Evolutionary conservation across 1,284 basidiomycete genomes (phyloP).

Genomic region (Xanthoconium separans): DNA sequence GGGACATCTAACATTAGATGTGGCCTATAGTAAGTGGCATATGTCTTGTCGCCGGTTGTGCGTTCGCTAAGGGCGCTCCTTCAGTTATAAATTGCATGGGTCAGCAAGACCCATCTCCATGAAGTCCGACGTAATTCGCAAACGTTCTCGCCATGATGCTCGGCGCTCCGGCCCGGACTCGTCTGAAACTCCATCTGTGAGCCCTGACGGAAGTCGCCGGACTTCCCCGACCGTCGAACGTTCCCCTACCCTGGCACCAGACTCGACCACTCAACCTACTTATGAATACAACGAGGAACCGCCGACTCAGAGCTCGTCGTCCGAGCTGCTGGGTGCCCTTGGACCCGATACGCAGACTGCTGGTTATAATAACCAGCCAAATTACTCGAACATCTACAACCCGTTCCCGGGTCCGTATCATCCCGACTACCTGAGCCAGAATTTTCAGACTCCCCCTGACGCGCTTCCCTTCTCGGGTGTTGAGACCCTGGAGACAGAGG

Average conservation of each 20-base stretch:
- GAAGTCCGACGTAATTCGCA: conserved; percentile 84
- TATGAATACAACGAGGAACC: conserved; percentile 43
- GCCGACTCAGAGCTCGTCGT: conserved; percentile 43
- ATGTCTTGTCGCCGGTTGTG: conserved; percentile 8
- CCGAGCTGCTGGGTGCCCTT: conserved; percentile 66
- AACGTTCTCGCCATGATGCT: conserved; percentile 75
- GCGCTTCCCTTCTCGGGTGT: conserved; percentile 47
- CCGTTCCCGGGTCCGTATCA: conserved; percentile 69
- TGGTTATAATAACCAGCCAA: conserved; percentile 32
- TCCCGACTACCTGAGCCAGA: conserved; percentile 57
- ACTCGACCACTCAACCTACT: conserved; percentile 54
- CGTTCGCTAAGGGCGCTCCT: conserved; percentile 7
- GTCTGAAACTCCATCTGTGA: conserved; percentile 50
- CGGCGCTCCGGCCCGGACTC: conserved; percentile 47
- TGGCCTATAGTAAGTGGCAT: conserved; percentile 50
- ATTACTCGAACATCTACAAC: conserved; percentile 29
- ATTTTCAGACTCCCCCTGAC: conserved; percentile 46
- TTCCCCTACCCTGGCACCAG: conserved; percentile 64
- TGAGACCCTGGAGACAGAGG: conserved; percentile 42
- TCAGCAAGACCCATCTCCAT: conserved; percentile 80
- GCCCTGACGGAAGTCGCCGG: conserved; percentile 70
- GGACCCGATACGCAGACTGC: conserved; percentile 40
- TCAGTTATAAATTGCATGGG: conserved; percentile 75
- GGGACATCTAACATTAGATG: conserved; percentile 32
- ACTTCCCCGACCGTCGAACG: conserved; percentile 60